Evolutionary conservation across 805 yeast species (phyloP), one percentile per base, ranked within the genome.

Genomic region (Sugiyamaella americana): DNA sequence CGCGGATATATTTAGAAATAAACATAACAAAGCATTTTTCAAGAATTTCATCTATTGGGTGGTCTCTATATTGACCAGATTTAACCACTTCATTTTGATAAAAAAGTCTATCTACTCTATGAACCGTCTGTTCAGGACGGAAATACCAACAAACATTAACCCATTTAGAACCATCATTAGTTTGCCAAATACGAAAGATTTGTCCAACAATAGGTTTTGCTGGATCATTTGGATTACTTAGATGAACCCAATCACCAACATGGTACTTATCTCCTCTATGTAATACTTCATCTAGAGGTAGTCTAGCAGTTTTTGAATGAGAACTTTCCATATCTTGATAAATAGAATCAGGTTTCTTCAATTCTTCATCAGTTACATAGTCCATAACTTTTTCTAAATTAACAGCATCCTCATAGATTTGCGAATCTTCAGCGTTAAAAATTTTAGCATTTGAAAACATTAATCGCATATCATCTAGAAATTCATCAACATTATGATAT

Each of bases 71-170:
- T 69, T 91, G 97, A 41, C 96, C 96, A 1, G 96, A 84, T 66
- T 93, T 93, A 65, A 91, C 87, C 30, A 93, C 98, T 68, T 93
- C 98, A 62, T 93, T 88, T 56, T 83, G 87, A 67, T 85, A 87
- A 64, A 93, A 93, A 47, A 88, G 68, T 59, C 96, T 74, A 66
- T 93, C 98, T 38, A 75, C 83, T 57, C 94, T 77, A 65, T 93
- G 98, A 39, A 93, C 95, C 0, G 98, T 93, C 73, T 94, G 97
- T 64, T 93, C 98, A 1, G 98, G 96, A 56, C 98, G 79, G 60
- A 87, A 84, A 66, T 91, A 93, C 98, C 98, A 93, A 70, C 98
- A 93, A 35, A 87, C 95, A 62, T 93, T 91, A 60, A 89, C 76
- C 80, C 89, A 89, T 51, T 82, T 77, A 58, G 82, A 80, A 46